These are phyloP conservation scores for Solanum commersonii DNA, from an alignment of 257 asterid genomes.

Conservation along the genomic window DNA sequence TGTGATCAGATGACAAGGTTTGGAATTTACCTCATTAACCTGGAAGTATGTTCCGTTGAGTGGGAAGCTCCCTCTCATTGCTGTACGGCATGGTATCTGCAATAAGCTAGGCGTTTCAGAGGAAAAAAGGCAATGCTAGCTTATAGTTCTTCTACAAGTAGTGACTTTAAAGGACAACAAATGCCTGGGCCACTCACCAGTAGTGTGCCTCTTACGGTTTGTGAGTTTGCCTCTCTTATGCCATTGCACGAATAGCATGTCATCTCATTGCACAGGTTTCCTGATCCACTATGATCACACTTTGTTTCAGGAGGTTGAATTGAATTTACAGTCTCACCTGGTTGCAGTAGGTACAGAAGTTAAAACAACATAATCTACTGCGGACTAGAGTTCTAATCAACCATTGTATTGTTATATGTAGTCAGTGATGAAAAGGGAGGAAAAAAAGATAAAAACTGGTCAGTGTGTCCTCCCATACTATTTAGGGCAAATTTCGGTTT, in stretches of 20 bases:
- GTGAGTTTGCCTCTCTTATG: conserved; percentile 57
- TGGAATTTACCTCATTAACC: conserved; percentile 72
- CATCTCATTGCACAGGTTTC: conserved; percentile 43
- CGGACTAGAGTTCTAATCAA: background rate
- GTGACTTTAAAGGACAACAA: background rate
- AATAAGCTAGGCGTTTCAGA: conserved; percentile 9
- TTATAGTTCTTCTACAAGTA: background rate
- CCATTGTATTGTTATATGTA: background rate
- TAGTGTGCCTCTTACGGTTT: conserved; percentile 88
- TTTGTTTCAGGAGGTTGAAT: conserved; percentile 57
- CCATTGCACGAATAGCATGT: conserved; percentile 61
- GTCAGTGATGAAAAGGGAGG: background rate
- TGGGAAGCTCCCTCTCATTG: conserved; percentile 95
- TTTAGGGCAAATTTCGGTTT: background rate
- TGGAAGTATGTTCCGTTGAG: conserved; percentile 97
- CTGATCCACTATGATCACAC: conserved; percentile 35
- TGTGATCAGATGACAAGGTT: background rate
- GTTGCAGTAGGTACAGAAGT: conserved; percentile 7
- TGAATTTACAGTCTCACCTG: conserved; percentile 83
- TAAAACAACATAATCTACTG: background rate
- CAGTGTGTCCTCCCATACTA: background rate
- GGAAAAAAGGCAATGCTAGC: background rate
- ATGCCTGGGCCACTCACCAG: conserved; percentile 52
- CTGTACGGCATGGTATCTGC: conserved; percentile 95
- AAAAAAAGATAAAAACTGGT: background rate